A percentile compares a stretch with the other conserved stretches of the same genome.
Conservation (phyloP, 2,329 filamentous ascomycete species). For the Aschersonia sp. region DNA sequence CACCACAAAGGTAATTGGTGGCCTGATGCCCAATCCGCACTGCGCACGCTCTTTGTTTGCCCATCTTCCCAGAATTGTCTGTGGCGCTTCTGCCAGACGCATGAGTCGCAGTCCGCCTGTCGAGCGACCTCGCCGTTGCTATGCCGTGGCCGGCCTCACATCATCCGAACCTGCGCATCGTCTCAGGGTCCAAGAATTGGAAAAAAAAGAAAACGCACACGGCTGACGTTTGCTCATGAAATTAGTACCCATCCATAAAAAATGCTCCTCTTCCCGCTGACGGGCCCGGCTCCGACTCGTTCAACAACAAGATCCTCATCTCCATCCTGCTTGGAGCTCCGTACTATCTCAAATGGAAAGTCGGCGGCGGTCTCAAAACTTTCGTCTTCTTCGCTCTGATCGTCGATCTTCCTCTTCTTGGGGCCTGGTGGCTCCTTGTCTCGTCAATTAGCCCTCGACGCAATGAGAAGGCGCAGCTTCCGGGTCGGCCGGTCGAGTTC, state of each 20-base stretch:
- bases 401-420: constrained; percentile 64
- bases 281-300: constrained; percentile 66
- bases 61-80: too few relatives aligned
- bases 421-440: constrained; percentile 66
- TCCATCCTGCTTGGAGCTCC: constrained; percentile 57
- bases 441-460: constrained; percentile 75
- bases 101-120: too few relatives aligned
- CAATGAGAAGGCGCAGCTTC: constrained; percentile 81
- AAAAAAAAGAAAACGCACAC: too few relatives aligned
- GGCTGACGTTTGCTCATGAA: too few relatives aligned
- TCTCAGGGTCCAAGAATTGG: too few relatives aligned
- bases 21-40: too few relatives aligned
- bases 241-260: constrained; percentile 52
- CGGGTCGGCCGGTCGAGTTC: constrained; percentile 76
- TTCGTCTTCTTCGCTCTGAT: constrained; percentile 77
- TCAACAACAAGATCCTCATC: constrained; percentile 71
- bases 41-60: too few relatives aligned
- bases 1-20: constrained; percentile 17
- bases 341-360: constrained; percentile 68
- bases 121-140: too few relatives aligned
- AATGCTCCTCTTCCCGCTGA: constrained; percentile 92
- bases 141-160: too few relatives aligned
- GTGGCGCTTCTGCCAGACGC: too few relatives aligned
- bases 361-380: constrained; percentile 75
- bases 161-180: too few relatives aligned